phyloP scores from a whole-genome alignment of 176 grass and related monocot species.

The Zea luxurians region DNA sequence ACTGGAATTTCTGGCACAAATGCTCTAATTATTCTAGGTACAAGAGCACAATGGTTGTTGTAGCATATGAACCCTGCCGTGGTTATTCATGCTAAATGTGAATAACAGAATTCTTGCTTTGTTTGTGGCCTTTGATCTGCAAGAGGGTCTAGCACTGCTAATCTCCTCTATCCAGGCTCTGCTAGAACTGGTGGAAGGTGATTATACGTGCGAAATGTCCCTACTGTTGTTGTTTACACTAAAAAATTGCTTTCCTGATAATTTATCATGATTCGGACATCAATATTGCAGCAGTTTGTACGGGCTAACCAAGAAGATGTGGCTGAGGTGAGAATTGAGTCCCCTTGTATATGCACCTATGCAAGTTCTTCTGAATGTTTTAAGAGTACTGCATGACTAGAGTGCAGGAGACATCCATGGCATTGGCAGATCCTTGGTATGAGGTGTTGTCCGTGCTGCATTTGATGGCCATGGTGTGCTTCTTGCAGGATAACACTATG shows the following conservation, averaged over 20 bases:
- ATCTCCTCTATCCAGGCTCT: slow-evolving; percentile 74
- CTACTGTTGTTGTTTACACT: neutral
- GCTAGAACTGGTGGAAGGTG: slow-evolving; percentile 65
- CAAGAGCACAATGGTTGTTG: neutral
- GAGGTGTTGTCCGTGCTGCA: slow-evolving; percentile 77
- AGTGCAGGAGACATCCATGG: slow-evolving; percentile 72
- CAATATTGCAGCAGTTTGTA: slow-evolving; percentile 53
- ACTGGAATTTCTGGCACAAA: too few relatives aligned
- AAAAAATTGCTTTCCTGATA: slow-evolving; percentile 1
- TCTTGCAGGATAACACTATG: slow-evolving; percentile 62
- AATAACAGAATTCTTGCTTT: slow-evolving; percentile 24
- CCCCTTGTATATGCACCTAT: neutral
- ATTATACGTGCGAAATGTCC: neutral
- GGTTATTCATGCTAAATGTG: neutral
- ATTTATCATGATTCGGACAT: neutral
- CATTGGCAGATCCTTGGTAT: slow-evolving; percentile 65
- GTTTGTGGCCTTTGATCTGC: slow-evolving; percentile 19
- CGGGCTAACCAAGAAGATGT: slow-evolving; percentile 80
- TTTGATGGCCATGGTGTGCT: slow-evolving; percentile 75
- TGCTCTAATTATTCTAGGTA: too few relatives aligned
- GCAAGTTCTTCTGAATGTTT: slow-evolving; percentile 3
- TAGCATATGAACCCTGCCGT: slow-evolving; percentile 17
- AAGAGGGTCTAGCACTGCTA: slow-evolving; percentile 58
- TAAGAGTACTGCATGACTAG: slow-evolving; percentile 30
- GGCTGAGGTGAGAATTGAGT: slow-evolving; percentile 42